phyloP scores from a whole-genome alignment of 805 yeast species.

The Monosporozyma servazzii region DNA sequence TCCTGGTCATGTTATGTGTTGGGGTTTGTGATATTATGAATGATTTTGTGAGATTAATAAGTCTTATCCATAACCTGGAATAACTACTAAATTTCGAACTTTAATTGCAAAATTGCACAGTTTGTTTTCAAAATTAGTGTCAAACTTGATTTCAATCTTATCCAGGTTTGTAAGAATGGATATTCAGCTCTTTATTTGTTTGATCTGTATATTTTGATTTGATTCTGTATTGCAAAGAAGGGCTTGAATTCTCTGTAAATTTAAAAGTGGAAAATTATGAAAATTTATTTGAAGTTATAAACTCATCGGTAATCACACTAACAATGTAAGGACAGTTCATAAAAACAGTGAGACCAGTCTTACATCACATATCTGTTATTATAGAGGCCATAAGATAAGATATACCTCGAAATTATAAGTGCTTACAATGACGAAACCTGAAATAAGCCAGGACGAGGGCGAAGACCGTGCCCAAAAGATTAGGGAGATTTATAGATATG shows the following conservation, averaged over 20 bases:
- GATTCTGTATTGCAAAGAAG: neutral
- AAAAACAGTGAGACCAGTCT: neutral
- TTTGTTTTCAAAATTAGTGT: neutral
- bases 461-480: slow-evolving; percentile 16
- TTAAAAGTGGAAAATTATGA: neutral
- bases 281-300: neutral
- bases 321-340: neutral
- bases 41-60: neutral
- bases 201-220: neutral
- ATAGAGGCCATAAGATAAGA: neutral
- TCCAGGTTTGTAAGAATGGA: neutral
- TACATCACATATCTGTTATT: neutral
- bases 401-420: neutral
- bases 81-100: neutral
- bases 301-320: neutral
- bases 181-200: neutral
- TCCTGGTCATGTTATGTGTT: neutral
- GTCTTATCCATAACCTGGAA: neutral
- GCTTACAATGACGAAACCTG: neutral
- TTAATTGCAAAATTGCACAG: neutral
- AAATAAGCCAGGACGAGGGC: neutral
- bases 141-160: neutral
- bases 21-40: neutral
- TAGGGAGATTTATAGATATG: slow-evolving; percentile 42
- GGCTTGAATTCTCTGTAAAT: neutral